phyloP scores from a whole-genome alignment of 768 basidiomycete species.

The Suillus placidus region DNA sequence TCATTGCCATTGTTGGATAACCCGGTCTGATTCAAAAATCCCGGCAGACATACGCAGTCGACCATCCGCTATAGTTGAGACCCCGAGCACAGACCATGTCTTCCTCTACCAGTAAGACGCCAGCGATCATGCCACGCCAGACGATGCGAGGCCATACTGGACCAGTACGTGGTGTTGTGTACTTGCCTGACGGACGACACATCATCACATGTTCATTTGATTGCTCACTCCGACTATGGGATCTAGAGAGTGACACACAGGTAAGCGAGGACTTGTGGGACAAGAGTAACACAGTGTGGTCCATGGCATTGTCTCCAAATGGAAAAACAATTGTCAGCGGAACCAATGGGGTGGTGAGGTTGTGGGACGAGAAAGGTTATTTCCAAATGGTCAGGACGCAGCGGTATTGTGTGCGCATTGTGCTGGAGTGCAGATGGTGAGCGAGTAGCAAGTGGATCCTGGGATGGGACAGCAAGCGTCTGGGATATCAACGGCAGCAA shows the following conservation, averaged over 20 bases:
- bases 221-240: not conserved
- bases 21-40: not conserved
- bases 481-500: not conserved
- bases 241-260: not conserved
- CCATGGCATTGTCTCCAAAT: not conserved
- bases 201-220: not conserved
- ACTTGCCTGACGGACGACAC: not conserved
- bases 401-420: not conserved
- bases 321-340: not conserved
- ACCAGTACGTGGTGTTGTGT: not conserved
- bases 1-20: not conserved
- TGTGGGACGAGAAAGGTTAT: not conserved
- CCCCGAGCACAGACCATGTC: not conserved
- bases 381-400: not conserved
- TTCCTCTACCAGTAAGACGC: not conserved
- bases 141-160: not conserved
- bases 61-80: not conserved
- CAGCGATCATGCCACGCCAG: not conserved
- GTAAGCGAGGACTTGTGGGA: not conserved
- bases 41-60: not conserved
- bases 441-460: not conserved
- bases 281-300: not conserved
- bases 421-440: not conserved
- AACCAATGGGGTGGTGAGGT: not conserved
- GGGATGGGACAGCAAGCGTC: not conserved